Percentiles rank a stretch among this genome's conserved stretches.
phyloP scores from a whole-genome alignment of 768 basidiomycete genomes.

The Pluteus cervinus region DNA sequence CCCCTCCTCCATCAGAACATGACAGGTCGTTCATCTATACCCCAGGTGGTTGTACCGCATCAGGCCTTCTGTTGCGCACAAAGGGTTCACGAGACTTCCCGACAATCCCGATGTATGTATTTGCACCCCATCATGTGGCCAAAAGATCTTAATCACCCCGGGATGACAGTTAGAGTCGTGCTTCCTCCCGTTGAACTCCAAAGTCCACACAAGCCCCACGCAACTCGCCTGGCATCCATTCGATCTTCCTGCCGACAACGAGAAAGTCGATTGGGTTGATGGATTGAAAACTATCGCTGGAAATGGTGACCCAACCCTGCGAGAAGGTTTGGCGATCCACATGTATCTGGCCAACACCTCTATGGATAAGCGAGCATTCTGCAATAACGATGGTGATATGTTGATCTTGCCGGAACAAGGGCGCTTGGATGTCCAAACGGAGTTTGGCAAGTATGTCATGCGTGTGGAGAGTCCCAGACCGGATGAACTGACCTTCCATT shows the following conservation, averaged over 20 bases:
- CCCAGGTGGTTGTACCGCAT: conserved; percentile 61
- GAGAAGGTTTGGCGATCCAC: conserved; percentile 60
- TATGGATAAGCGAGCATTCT: conserved; percentile 57
- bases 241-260: conserved; percentile 36
- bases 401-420: conserved; percentile 62
- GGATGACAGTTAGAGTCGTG: conserved; percentile 48
- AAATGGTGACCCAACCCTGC: conserved; percentile 55
- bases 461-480: conserved; percentile 1
- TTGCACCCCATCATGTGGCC: not conserved
- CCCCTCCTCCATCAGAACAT: not conserved
- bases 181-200: conserved; percentile 55
- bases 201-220: conserved; percentile 54
- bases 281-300: conserved; percentile 61
- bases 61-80: conserved; percentile 61
- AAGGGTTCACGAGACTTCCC: conserved; percentile 49
- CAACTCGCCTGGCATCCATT: conserved; percentile 66
- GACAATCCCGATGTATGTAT: conserved; percentile 52
- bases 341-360: conserved; percentile 54
- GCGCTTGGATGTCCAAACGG: conserved; percentile 62
- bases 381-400: conserved; percentile 62
- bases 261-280: conserved; percentile 47
- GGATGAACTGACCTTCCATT: conserved; percentile 4
- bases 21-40: not conserved
- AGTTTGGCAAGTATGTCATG: conserved; percentile 54
- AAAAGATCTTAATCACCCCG: not conserved